Evolutionary conservation across 108 stramenopile species (phyloP).

Genomic region (Nitzschia sp.): DNA sequence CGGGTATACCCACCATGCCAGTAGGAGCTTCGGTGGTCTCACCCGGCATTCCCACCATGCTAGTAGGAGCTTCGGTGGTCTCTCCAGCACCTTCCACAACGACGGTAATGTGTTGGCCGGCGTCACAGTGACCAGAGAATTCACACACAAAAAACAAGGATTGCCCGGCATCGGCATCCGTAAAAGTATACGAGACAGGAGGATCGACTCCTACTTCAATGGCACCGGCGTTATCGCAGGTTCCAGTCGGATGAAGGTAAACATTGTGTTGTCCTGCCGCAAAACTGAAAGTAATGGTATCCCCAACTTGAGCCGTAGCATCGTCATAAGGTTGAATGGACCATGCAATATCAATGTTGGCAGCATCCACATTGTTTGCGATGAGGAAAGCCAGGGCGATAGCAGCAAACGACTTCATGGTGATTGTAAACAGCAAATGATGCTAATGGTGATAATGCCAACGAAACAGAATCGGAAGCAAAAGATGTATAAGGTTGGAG

Average conservation of each 20-base stretch:
- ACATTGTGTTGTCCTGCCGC: slow-evolving; percentile 18
- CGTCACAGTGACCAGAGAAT: slow-evolving; percentile 1
- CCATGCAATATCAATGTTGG: slow-evolving; percentile 7
- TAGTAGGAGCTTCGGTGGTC: too few relatives aligned
- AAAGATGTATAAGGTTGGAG: too few relatives aligned
- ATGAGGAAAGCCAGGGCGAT: too few relatives aligned
- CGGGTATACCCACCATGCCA: too few relatives aligned
- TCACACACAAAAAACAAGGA: slow-evolving; percentile 23
- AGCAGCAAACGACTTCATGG: neutral
- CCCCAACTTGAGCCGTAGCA: slow-evolving; percentile 19
- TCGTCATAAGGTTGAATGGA: slow-evolving; percentile 13
- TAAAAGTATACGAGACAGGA: slow-evolving; percentile 25
- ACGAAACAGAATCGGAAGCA: too few relatives aligned
- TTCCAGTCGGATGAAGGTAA: slow-evolving; percentile 26
- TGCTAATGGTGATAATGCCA: too few relatives aligned
- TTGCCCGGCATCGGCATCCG: slow-evolving; percentile 11
- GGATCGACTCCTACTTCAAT: slow-evolving; percentile 12
- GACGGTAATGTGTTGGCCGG: neutral
- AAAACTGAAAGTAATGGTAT: slow-evolving; percentile 25
- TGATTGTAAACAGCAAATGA: too few relatives aligned
- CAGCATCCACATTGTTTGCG: slow-evolving; percentile 2
- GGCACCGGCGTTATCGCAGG: slow-evolving; percentile 9
- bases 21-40: too few relatives aligned
- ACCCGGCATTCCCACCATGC: too few relatives aligned
- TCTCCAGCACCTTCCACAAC: too few relatives aligned